Evolutionary conservation across 208 protist species (phyloP).

Genomic region (Angomonas deanei): DNA sequence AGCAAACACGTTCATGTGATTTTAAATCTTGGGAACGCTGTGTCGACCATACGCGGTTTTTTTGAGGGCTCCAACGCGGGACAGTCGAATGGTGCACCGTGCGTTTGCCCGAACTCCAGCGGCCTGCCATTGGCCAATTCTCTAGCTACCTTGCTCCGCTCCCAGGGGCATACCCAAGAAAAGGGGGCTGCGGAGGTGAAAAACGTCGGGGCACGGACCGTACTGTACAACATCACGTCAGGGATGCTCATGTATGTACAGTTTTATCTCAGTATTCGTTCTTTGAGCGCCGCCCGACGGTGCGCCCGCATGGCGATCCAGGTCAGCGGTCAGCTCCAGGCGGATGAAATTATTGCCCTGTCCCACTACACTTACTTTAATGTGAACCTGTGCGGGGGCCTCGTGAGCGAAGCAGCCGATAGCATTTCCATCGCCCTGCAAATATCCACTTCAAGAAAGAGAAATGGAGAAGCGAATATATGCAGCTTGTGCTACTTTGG

Average conservation of each 20-base stretch:
- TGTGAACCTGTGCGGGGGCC: conserved; percentile 37
- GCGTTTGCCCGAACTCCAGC: too few species aligned
- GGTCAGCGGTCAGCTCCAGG: conserved; percentile 70
- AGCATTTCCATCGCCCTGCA: conserved; percentile 77
- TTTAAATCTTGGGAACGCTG: neutral
- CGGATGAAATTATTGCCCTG: conserved; percentile 48
- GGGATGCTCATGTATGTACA: conserved; percentile 78
- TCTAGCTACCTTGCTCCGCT: neutral
- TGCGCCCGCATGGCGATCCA: conserved; percentile 67
- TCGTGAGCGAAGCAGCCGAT: conserved; percentile 56
- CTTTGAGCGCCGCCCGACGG: conserved; percentile 42
- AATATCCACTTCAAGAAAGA: conserved; percentile 10
- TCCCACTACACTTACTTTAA: conserved; percentile 73
- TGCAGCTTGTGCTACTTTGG: neutral
- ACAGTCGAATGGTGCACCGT: neutral
- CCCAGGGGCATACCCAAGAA: too few species aligned
- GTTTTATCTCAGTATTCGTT: conserved; percentile 57
- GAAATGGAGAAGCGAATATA: neutral
- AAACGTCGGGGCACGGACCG: conserved; percentile 26
- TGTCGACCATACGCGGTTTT: neutral
- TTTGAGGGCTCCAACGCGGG: neutral
- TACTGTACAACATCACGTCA: conserved; percentile 67
- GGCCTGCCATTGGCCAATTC: too few species aligned
- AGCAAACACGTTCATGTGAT: too few species aligned
- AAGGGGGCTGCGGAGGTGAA: too few species aligned